Percentiles rank a stretch among this genome's conserved stretches.
Evolutionary conservation across 208 protist species (phyloP).

Genomic region (Trypanosoma cruzi): DNA sequence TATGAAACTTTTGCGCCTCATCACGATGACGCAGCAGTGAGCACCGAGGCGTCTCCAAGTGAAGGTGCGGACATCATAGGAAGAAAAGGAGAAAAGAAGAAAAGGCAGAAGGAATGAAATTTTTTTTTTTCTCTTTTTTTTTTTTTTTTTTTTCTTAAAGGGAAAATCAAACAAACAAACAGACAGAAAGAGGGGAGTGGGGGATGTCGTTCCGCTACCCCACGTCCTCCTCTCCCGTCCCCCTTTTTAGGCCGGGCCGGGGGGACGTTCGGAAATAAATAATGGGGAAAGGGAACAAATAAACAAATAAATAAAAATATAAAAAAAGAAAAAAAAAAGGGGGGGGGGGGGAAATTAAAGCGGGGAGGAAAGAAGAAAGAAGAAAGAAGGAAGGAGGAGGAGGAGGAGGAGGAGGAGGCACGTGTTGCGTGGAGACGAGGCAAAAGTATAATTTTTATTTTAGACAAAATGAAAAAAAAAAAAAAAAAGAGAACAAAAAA

Average conservation of each 20-base stretch:
- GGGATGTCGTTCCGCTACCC: neutral
- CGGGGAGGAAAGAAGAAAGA: neutral
- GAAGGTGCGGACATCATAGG: no score
- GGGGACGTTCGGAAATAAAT: neutral
- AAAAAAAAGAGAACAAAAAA: neutral
- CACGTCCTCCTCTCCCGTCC: neutral
- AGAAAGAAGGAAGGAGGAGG: neutral
- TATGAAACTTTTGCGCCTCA: conserved; percentile 43
- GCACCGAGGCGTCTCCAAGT: neutral
- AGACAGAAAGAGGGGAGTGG: no score
- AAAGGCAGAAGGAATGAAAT: no score
- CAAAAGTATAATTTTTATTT: neutral
- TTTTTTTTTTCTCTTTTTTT: neutral
- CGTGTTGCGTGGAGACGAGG: neutral
- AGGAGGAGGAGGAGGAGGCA: neutral
- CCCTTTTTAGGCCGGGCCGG: neutral
- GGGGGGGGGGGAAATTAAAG: neutral
- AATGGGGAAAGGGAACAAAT: neutral
- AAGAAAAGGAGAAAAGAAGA: no score
- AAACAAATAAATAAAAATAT: neutral
- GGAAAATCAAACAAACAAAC: no score
- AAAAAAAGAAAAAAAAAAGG: neutral
- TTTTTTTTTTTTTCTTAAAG: neutral
- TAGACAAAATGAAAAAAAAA: neutral
- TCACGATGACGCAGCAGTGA: neutral